Percentiles rank a stretch among this genome's conserved stretches.
These are phyloP conservation scores for Tympanopsis confertula DNA, from an alignment of 2,329 filamentous ascomycete genomes.

Conservation along the genomic window DNA sequence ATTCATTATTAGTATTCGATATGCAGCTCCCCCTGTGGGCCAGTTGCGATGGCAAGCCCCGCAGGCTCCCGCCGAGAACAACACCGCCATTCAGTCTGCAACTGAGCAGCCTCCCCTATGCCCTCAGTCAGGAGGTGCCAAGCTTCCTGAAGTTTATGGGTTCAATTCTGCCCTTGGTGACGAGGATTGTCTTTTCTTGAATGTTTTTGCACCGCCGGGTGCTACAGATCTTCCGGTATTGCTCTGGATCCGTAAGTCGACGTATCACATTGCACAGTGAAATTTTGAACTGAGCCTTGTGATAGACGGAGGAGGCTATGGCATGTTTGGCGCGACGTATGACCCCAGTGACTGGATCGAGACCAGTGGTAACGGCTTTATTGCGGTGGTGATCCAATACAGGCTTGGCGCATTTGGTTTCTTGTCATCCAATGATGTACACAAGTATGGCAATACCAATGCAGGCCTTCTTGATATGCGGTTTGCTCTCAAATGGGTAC, in stretches of 20 bases:
- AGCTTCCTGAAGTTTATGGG: constrained; percentile 11
- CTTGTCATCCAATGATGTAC: constrained; percentile 19
- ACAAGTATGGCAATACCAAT: constrained; percentile 29
- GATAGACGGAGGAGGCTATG: constrained; percentile 22
- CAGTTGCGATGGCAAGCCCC: constrained; percentile 14
- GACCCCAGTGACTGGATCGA: constrained; percentile 28
- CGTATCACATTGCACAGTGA: constrained; percentile 1
- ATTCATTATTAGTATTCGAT: constrained; percentile 14
- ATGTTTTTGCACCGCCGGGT: constrained; percentile 18
- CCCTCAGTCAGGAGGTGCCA: constrained; percentile 14
- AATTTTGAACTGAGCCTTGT: constrained; percentile 15
- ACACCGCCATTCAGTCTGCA: constrained; percentile 7
- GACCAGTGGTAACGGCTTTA: constrained; percentile 32
- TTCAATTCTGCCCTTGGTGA: constrained; percentile 13
- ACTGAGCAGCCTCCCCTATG: constrained; percentile 14
- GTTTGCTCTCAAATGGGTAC: constrained; percentile 44
- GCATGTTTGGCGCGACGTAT: constrained; percentile 12
- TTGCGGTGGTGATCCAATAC: constrained; percentile 36
- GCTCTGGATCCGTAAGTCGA: constrained; percentile 21
- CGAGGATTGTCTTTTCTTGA: constrained; percentile 16
- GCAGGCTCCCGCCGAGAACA: constrained; percentile 8
- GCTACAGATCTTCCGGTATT: constrained; percentile 21
- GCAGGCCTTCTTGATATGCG: constrained; percentile 39
- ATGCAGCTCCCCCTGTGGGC: constrained; percentile 14
- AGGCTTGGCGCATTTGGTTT: constrained; percentile 25